Evolutionary conservation across 768 basidiomycete genomes (phyloP).

Genomic region (Boletus reticulatus): DNA sequence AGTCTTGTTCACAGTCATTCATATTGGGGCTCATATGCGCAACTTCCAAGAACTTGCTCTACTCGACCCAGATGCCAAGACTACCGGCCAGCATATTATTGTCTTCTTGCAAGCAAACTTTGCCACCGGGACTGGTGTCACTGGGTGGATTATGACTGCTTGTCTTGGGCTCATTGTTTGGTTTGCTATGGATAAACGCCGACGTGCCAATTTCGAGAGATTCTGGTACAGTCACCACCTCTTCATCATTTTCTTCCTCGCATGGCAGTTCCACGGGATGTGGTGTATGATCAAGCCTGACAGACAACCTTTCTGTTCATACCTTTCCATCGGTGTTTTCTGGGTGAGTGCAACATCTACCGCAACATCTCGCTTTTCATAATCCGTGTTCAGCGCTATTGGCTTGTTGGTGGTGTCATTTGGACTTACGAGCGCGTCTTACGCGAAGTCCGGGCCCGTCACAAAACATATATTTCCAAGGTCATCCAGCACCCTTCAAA

Average conservation of each 20-base stretch:
- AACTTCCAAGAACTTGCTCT: slow-evolving; percentile 74
- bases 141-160: slow-evolving; percentile 87
- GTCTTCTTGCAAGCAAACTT: slow-evolving; percentile 83
- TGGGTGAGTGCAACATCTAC: slow-evolving; percentile 59
- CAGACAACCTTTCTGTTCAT: slow-evolving; percentile 83
- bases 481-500: slow-evolving; percentile 94
- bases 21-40: slow-evolving; percentile 82
- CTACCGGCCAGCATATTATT: slow-evolving; percentile 50
- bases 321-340: slow-evolving; percentile 85
- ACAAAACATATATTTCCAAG: slow-evolving; percentile 90
- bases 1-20: slow-evolving; percentile 70
- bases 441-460: slow-evolving; percentile 88
- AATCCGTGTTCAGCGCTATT: slow-evolving; percentile 62
- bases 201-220: slow-evolving; percentile 75
- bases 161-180: slow-evolving; percentile 77
- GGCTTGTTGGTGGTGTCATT: slow-evolving; percentile 83
- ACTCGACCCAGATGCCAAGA: slow-evolving; percentile 50
- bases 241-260: slow-evolving; percentile 89
- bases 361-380: slow-evolving; percentile 3
- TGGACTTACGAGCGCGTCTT: slow-evolving; percentile 88
- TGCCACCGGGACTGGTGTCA: slow-evolving; percentile 74
- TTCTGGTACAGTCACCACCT: slow-evolving; percentile 92
- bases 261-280: slow-evolving; percentile 95
- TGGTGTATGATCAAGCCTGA: slow-evolving; percentile 97
- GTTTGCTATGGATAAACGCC: slow-evolving; percentile 80